Evolutionary conservation across 371 early-diverging fungal species (phyloP).

Genomic region (Mucor velutinosus): DNA sequence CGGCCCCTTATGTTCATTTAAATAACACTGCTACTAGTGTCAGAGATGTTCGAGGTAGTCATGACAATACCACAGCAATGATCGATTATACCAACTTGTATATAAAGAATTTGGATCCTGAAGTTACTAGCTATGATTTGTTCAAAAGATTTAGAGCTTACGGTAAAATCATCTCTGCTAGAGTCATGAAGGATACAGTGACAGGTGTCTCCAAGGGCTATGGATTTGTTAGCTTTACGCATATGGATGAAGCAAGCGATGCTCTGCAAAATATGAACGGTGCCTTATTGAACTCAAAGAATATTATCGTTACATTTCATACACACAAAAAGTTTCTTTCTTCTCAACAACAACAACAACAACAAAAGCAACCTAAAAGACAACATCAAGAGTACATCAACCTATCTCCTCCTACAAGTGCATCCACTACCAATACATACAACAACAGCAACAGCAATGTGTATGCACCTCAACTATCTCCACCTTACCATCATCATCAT

Average conservation of each 20-base stretch:
- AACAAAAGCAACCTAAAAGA: constrained; percentile 1
- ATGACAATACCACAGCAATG: constrained; percentile 14
- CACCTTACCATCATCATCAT: constrained; percentile 7
- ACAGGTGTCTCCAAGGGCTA: constrained; percentile 87
- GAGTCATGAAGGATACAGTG: constrained; percentile 82
- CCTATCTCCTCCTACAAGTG: constrained; percentile 1
- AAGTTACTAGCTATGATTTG: constrained; percentile 45
- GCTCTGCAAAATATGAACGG: constrained; percentile 47
- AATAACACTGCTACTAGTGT: neutral
- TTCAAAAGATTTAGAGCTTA: constrained; percentile 40
- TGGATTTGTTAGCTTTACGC: constrained; percentile 70
- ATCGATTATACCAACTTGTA: constrained; percentile 47
- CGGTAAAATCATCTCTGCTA: constrained; percentile 49
- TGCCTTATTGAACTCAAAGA: constrained; percentile 28
- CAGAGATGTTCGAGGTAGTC: neutral
- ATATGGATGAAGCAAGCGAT: constrained; percentile 39
- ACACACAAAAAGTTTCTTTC: constrained; percentile 40
- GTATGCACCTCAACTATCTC: constrained; percentile 1
- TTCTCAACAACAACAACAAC: constrained; percentile 5
- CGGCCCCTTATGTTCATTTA: constrained; percentile 28
- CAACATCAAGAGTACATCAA: constrained; percentile 1
- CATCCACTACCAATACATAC: neutral
- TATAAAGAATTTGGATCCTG: constrained; percentile 50
- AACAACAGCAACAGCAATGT: neutral
- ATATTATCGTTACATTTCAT: constrained; percentile 44